Percentiles rank a stretch among this genome's conserved stretches.
phyloP scores from a whole-genome alignment of 2,329 filamentous ascomycete genomes.

The Triangularia verruculosa region DNA sequence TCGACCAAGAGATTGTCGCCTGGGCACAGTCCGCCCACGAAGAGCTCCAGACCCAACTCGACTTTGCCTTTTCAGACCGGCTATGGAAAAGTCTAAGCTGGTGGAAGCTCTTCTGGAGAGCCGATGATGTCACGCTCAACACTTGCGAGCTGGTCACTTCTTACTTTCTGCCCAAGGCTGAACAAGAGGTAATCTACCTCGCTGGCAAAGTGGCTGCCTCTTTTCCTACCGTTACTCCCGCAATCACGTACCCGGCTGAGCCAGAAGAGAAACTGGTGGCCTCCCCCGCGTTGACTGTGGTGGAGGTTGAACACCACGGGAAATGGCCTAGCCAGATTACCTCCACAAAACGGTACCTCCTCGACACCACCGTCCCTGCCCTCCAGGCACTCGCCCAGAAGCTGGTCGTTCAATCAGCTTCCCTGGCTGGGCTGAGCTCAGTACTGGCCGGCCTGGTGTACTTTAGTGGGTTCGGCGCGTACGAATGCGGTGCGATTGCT shows the following conservation, averaged over 20 bases:
- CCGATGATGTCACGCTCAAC: conserved; percentile 86
- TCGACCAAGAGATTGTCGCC: conserved; percentile 59
- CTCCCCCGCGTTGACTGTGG: neutral
- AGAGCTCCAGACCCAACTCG: conserved; percentile 77
- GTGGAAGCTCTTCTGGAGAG: conserved; percentile 95
- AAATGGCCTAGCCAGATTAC: conserved; percentile 73
- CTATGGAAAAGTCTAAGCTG: conserved; percentile 80
- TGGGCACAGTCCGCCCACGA: conserved; percentile 82
- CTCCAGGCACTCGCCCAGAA: conserved; percentile 71
- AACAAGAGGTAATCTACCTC: conserved; percentile 79
- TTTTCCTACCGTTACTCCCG: neutral
- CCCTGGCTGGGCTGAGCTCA: conserved; percentile 63
- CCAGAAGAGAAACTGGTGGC: neutral
- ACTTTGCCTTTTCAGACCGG: conserved; percentile 70
- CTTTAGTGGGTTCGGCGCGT: conserved; percentile 52
- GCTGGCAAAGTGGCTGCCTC: conserved; percentile 56
- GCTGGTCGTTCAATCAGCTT: conserved; percentile 71
- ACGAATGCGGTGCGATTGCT: conserved; percentile 61
- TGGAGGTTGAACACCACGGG: conserved; percentile 33
- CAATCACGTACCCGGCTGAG: conserved; percentile 8
- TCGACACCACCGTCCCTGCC: conserved; percentile 64
- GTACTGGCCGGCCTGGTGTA: conserved; percentile 57
- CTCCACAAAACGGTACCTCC: conserved; percentile 63
- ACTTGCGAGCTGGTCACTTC: conserved; percentile 73
- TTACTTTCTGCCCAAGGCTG: conserved; percentile 73